Percentiles rank a stretch among this genome's conserved stretches.
phyloP scores from a whole-genome alignment of 2,329 filamentous ascomycete species.

The Aspergillus flavus region DNA sequence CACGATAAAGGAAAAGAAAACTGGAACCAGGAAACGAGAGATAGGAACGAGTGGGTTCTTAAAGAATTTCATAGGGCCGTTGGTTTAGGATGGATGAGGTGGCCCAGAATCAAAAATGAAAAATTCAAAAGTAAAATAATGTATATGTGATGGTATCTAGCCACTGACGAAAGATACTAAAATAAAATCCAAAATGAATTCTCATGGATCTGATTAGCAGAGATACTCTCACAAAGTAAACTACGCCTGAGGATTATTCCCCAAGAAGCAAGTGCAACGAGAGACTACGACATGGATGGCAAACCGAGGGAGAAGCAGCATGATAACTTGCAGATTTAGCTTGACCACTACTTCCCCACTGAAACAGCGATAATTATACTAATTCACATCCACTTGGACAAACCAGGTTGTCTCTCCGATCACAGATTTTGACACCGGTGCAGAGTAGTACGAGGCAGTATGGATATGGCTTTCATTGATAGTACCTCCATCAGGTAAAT shows the following conservation, averaged over 20 bases:
- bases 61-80: neutral
- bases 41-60: neutral
- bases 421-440: neutral
- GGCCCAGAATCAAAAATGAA: neutral
- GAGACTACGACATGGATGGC: neutral
- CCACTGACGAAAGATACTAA: neutral
- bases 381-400: neutral
- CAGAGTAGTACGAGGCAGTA: neutral
- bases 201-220: neutral
- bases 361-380: neutral
- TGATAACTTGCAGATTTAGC: slow-evolving; percentile 1
- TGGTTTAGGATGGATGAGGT: neutral
- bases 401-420: neutral
- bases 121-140: neutral
- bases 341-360: neutral
- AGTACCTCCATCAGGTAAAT: neutral
- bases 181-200: neutral
- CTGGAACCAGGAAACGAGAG: neutral
- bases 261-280: slow-evolving; percentile 2
- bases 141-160: neutral
- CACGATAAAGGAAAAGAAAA: neutral
- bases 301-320: neutral
- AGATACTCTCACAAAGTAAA: neutral
- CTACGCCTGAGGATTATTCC: neutral
- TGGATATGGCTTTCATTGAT: neutral